A percentile compares a stretch with the other conserved stretches of the same genome.
These are phyloP conservation scores for Cichorium intybus DNA, from an alignment of 140 eudicot species.

Conservation along the genomic window DNA sequence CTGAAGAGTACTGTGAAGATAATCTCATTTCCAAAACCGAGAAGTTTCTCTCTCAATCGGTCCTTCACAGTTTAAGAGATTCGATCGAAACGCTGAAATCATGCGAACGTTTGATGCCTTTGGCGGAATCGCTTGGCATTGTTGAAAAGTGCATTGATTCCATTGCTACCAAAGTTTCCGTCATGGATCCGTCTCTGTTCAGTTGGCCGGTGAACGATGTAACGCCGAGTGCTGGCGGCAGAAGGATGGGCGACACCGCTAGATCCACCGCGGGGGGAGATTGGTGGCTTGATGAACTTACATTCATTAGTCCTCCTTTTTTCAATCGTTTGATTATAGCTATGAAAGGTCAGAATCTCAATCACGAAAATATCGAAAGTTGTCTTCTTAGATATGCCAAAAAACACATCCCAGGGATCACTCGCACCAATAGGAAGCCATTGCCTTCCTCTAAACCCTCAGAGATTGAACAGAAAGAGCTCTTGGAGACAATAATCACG, in stretches of 20 bases:
- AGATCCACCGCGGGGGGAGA: constrained; percentile 18
- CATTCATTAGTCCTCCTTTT: constrained; percentile 21
- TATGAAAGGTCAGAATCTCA: constrained; percentile 24
- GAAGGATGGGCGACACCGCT: constrained; percentile 5
- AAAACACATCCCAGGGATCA: constrained; percentile 70
- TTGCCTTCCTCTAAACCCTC: constrained; percentile 40
- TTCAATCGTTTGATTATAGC: constrained; percentile 21
- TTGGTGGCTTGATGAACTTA: constrained; percentile 70
- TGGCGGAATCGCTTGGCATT: constrained; percentile 32
- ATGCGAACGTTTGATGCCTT: constrained; percentile 28
- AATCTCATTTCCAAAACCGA: constrained; percentile 76
- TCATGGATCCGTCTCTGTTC: constrained; percentile 62
- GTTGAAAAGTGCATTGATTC: constrained; percentile 64
- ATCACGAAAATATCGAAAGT: constrained; percentile 17
- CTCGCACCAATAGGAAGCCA: constrained; percentile 45
- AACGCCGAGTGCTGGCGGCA: constrained; percentile 4
- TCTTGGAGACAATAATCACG: constrained; percentile 52
- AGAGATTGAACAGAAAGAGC: constrained; percentile 71
- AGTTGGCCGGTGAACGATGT: constrained; percentile 75
- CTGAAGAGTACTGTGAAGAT: constrained; percentile 70
- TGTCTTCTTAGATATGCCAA: constrained; percentile 34
- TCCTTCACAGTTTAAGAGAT: constrained; percentile 34
- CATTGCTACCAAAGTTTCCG: constrained; percentile 46
- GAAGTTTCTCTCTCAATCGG: constrained; percentile 52
- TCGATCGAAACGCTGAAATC: constrained; percentile 32